phyloP scores from a whole-genome alignment of 306 rosid genomes.

The Cucurbita ficifolia region DNA sequence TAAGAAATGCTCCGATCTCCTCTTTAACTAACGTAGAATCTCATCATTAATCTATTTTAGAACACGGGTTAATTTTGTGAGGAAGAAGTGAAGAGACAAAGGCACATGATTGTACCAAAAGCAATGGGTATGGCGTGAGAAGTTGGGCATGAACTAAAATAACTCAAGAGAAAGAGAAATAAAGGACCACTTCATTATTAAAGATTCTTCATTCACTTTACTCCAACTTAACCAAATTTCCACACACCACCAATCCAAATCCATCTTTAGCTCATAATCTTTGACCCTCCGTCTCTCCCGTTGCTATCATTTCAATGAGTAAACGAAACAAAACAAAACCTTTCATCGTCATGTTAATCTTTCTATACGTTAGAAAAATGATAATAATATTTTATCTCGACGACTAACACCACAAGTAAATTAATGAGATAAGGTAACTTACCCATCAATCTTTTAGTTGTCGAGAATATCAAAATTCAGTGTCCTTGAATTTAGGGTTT shows the following conservation, averaged over 20 bases:
- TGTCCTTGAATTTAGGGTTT: neutral
- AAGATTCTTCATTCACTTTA: conserved; percentile 2
- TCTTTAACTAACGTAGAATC: too few species aligned
- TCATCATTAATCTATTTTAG: too few species aligned
- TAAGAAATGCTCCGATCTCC: too few species aligned
- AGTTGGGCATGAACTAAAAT: neutral
- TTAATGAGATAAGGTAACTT: neutral
- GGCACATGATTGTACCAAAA: neutral
- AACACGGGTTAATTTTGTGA: neutral
- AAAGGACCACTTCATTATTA: conserved; percentile 1
- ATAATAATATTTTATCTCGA: neutral
- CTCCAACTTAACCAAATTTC: conserved; percentile 2
- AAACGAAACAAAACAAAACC: neutral
- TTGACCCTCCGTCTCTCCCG: neutral
- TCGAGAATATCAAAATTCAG: neutral
- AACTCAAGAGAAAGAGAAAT: neutral
- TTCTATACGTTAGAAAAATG: neutral
- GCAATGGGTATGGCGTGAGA: conserved; percentile 4
- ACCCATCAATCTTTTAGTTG: neutral
- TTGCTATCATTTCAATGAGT: neutral
- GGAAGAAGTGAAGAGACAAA: neutral
- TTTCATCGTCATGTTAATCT: neutral
- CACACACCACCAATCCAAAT: neutral
- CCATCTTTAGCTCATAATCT: neutral
- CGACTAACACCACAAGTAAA: neutral